Conservation (phyloP, 257 asterid genomes). For the Jasminum sambac region DNA sequence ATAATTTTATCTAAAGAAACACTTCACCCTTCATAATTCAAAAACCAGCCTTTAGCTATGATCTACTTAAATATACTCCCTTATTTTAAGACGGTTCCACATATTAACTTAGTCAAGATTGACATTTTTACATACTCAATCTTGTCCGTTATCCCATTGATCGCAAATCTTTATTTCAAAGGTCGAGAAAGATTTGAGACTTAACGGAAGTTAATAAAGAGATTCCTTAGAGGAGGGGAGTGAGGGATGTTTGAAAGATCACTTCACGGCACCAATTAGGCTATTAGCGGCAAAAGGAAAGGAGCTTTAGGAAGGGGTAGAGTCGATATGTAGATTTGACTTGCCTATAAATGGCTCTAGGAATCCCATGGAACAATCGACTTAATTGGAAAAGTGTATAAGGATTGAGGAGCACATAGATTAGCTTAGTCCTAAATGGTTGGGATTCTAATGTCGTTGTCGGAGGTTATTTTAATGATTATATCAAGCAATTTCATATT, state of each 20-base stretch:
- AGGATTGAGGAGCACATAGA: not conserved
- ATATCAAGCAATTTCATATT: not conserved
- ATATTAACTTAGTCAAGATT: not conserved
- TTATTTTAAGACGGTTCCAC: not conserved
- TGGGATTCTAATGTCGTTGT: not conserved
- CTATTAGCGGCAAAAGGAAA: not conserved
- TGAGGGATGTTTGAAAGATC: not conserved
- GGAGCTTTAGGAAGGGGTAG: not conserved
- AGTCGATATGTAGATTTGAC: not conserved
- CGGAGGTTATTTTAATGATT: not conserved
- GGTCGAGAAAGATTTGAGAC: not conserved
- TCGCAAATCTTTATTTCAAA: not conserved
- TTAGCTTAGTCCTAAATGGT: not conserved
- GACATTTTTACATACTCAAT: not conserved
- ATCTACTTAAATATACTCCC: not conserved
- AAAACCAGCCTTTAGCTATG: not conserved
- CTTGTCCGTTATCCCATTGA: not conserved
- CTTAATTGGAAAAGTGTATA: not conserved
- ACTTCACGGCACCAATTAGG: not conserved
- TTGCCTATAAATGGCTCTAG: not conserved
- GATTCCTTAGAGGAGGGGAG: not conserved
- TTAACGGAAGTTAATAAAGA: not conserved
- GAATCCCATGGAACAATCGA: not conserved
- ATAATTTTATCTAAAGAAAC: too few species aligned
- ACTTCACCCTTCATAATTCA: conserved; percentile 1